A percentile compares a stretch with the other conserved stretches of the same genome.
Conservation (phyloP, 371 early-diverging fungal genomes). For the Mucor saturninus region DNA sequence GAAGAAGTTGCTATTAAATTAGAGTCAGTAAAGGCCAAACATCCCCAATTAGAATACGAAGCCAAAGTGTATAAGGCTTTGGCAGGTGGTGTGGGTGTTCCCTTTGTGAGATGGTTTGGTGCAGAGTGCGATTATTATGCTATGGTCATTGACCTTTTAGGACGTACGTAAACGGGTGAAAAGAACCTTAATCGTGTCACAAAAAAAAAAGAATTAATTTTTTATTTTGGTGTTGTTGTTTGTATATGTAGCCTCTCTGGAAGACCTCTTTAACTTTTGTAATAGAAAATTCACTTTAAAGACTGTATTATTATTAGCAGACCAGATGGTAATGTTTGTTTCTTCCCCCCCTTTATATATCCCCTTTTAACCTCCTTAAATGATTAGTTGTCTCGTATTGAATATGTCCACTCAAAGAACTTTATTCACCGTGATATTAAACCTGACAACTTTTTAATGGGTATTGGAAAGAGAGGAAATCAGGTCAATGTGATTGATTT, state of each 20-base stretch:
- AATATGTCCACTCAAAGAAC: slow-evolving; percentile 94
- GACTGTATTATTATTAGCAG: slow-evolving; percentile 97
- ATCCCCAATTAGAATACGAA: slow-evolving; percentile 98
- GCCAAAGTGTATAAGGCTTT: slow-evolving; percentile 94
- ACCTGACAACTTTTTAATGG: slow-evolving; percentile 99
- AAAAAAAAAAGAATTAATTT: slow-evolving; percentile 4
- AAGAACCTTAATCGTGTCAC: slow-evolving; percentile 2
- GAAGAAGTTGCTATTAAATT: slow-evolving; percentile 98
- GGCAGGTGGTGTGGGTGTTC: slow-evolving; percentile 96
- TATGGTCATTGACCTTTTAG: slow-evolving; percentile 99
- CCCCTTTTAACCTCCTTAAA: background rate
- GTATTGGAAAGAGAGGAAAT: slow-evolving; percentile 91
- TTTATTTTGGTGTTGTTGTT: background rate
- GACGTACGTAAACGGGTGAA: slow-evolving; percentile 59
- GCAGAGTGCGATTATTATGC: slow-evolving; percentile 93
- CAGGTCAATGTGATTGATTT: slow-evolving; percentile 99
- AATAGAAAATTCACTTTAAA: slow-evolving; percentile 97
- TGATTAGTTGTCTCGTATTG: slow-evolving; percentile 89
- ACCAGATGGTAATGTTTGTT: slow-evolving; percentile 87
- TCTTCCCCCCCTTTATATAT: background rate
- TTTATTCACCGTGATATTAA: slow-evolving; percentile 86
- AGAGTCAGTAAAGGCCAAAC: slow-evolving; percentile 90
- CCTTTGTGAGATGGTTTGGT: slow-evolving; percentile 94
- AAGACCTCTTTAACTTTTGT: slow-evolving; percentile 99
- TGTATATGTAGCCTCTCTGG: slow-evolving; percentile 70